A percentile compares a stretch with the other conserved stretches of the same genome.
Evolutionary conservation across 23 red algal species (phyloP).

Genomic region (Agarophyton chilense): DNA sequence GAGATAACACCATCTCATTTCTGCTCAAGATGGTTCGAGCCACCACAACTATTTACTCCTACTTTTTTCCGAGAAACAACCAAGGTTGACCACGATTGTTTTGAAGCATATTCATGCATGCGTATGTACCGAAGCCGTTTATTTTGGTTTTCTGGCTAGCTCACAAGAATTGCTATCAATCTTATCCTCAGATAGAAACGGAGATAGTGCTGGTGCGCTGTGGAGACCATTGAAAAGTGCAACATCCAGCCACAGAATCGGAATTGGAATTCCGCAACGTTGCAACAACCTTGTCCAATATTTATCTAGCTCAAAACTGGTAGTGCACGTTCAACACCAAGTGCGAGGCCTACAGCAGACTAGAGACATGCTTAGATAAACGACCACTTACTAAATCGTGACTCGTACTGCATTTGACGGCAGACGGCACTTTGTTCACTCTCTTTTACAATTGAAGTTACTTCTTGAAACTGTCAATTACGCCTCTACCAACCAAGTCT

Average conservation of each 20-base stretch:
- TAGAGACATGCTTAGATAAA: neutral
- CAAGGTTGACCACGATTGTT: too few species aligned
- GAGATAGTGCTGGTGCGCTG: too few species aligned
- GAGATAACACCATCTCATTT: constrained; percentile 25
- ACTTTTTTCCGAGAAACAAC: constrained; percentile 27
- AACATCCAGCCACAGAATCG: too few species aligned
- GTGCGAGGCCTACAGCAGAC: too few species aligned
- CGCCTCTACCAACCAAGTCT: constrained; percentile 84
- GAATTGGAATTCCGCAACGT: neutral
- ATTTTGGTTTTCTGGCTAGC: too few species aligned
- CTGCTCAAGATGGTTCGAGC: constrained; percentile 22
- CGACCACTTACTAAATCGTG: neutral
- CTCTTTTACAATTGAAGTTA: neutral
- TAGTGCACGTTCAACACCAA: neutral
- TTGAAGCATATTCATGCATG: neutral
- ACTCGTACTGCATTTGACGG: neutral
- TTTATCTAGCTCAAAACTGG: neutral
- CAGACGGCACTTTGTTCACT: too few species aligned
- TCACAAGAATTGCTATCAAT: too few species aligned
- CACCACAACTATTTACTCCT: constrained; percentile 20
- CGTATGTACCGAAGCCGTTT: too few species aligned
- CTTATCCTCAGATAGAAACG: too few species aligned
- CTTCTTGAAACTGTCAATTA: constrained; percentile 81
- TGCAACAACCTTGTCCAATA: neutral
- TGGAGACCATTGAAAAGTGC: too few species aligned